A percentile compares a stretch with the other conserved stretches of the same genome.
phyloP scores from a whole-genome alignment of 2,329 filamentous ascomycete species.

The Elsinoe batatas region DNA sequence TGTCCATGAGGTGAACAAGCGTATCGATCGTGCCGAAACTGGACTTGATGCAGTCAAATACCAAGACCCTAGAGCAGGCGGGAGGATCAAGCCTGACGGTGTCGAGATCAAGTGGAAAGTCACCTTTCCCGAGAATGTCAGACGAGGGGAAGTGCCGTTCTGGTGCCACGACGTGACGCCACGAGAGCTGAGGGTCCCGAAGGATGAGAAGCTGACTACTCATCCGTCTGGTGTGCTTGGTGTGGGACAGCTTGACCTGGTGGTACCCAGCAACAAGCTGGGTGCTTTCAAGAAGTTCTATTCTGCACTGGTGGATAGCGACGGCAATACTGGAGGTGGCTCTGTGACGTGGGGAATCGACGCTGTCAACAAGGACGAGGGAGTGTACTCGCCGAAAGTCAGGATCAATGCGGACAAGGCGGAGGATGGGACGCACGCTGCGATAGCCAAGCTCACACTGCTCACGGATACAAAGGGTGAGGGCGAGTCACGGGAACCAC shows the following conservation, averaged over 20 bases:
- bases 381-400: background rate
- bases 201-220: slow-evolving; percentile 27
- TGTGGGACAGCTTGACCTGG: slow-evolving; percentile 26
- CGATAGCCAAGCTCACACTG: background rate
- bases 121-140: slow-evolving; percentile 37
- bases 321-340: background rate
- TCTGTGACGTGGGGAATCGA: background rate
- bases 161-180: slow-evolving; percentile 56
- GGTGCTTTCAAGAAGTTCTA: background rate
- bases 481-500: background rate
- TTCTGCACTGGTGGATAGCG: background rate
- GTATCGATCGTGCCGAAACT: slow-evolving; percentile 18
- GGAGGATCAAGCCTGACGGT: slow-evolving; percentile 47
- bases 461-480: background rate
- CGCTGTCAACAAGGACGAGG: background rate
- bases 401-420: background rate
- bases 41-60: slow-evolving; percentile 35
- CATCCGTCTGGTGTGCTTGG: slow-evolving; percentile 47
- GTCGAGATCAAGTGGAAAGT: slow-evolving; percentile 50
- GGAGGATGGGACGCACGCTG: background rate
- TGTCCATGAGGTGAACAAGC: slow-evolving; percentile 31
- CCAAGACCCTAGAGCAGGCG: slow-evolving; percentile 41
- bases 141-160: slow-evolving; percentile 49
- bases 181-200: slow-evolving; percentile 46
- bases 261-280: background rate